Percentiles rank a stretch among this genome's conserved stretches.
phyloP scores from a whole-genome alignment of 2,329 filamentous ascomycete genomes.

The Tolypocladium ovalisporum region DNA sequence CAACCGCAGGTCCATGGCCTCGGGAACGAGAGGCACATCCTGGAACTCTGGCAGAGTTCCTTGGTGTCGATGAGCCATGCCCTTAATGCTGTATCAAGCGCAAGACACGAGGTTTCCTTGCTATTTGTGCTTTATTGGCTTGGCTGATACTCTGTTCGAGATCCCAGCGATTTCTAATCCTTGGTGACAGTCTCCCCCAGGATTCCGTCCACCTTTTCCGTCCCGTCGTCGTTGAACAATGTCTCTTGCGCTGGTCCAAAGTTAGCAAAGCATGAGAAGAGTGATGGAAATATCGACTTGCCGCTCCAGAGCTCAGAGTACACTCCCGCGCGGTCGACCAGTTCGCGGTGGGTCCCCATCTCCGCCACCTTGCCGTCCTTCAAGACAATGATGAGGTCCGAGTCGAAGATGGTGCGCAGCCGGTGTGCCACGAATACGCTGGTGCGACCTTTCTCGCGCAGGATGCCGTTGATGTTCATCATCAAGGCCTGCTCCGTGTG shows the following conservation, averaged over 20 bases:
- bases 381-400: conserved; percentile 85
- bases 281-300: conserved; percentile 34
- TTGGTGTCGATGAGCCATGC: too few species aligned
- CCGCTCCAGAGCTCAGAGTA: conserved; percentile 89
- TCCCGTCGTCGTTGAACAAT: conserved; percentile 38
- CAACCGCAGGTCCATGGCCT: too few species aligned
- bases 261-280: neutral
- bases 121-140: neutral
- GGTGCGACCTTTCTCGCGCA: conserved; percentile 78
- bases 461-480: conserved; percentile 83
- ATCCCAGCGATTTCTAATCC: neutral
- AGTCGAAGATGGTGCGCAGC: conserved; percentile 85
- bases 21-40: too few species aligned
- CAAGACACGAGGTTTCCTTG: neutral
- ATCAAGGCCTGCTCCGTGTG: conserved; percentile 87
- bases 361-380: conserved; percentile 79
- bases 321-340: conserved; percentile 68
- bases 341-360: conserved; percentile 72
- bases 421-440: conserved; percentile 94
- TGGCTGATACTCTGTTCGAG: neutral
- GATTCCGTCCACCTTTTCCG: conserved; percentile 23
- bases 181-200: conserved; percentile 7
- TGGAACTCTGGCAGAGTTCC: too few species aligned
- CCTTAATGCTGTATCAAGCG: too few species aligned
- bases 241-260: conserved; percentile 47